Evolutionary conservation across 352 stramenopile genomes (phyloP).

Genomic region (Phytophthora palmivora): DNA sequence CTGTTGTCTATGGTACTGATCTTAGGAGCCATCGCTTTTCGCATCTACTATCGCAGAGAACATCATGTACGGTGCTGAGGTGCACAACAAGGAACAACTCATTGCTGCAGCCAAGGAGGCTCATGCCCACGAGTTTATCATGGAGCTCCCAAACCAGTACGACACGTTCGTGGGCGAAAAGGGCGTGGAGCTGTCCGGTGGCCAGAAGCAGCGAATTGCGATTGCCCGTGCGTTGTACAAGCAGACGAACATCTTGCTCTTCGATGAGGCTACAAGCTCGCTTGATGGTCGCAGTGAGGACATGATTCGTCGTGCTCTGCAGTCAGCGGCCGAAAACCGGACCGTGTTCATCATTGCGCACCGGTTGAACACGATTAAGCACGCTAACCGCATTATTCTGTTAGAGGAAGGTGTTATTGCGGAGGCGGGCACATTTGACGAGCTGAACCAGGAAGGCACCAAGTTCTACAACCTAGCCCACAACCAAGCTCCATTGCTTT

Average conservation of each 20-base stretch:
- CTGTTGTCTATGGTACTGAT: slow-evolving; percentile 3
- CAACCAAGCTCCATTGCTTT: slow-evolving; percentile 66
- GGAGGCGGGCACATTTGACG: slow-evolving; percentile 78
- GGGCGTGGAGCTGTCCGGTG: slow-evolving; percentile 95
- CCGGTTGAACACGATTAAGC: slow-evolving; percentile 86
- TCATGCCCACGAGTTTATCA: slow-evolving; percentile 83
- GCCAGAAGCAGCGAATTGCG: slow-evolving; percentile 99
- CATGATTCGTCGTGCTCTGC: slow-evolving; percentile 72
- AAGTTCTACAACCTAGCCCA: slow-evolving; percentile 83
- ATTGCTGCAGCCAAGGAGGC: slow-evolving; percentile 72
- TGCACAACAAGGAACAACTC: slow-evolving; percentile 63
- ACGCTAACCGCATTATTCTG: slow-evolving; percentile 84
- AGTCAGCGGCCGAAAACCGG: slow-evolving; percentile 68
- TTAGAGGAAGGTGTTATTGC: slow-evolving; percentile 82
- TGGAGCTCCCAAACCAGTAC: slow-evolving; percentile 92
- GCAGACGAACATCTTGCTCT: slow-evolving; percentile 79
- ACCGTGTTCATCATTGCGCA: slow-evolving; percentile 89
- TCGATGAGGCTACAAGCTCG: slow-evolving; percentile 88
- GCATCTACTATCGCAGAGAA: slow-evolving; percentile 83
- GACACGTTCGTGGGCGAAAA: slow-evolving; percentile 98
- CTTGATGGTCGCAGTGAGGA: slow-evolving; percentile 85
- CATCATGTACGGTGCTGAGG: slow-evolving; percentile 81
- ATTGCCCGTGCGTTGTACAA: slow-evolving; percentile 88
- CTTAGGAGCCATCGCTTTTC: slow-evolving; percentile 80
- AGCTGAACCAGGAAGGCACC: slow-evolving; percentile 78